Evolutionary conservation across 23 red algal genomes (phyloP), one percentile per base, ranked within the genome.

Genomic region (Pyropia yezoensis): DNA sequence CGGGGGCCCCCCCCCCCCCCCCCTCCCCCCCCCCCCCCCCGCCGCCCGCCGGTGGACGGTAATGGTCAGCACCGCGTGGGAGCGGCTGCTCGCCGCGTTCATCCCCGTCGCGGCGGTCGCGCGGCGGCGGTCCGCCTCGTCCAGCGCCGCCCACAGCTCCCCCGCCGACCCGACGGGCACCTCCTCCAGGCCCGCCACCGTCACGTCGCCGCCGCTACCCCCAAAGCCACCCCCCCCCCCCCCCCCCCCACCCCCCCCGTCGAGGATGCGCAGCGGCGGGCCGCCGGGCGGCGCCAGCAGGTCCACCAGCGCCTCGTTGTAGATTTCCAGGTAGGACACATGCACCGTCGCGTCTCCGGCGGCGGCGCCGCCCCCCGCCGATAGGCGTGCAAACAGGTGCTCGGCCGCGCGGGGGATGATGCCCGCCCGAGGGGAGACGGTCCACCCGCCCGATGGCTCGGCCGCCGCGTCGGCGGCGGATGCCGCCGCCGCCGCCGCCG

Each of bases 111-210:
- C 83, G 18, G 83, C 94, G 12, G 78, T 85, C n/a, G 30, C 30
- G 3, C 30, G 30, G 3, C 30, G 30, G 3, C 30, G 30, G 30
- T 33, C 30, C 30, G 30, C 30, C 54, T 87, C 79, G 62, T 98
- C 86, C 71, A 98, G 73, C 27, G 90, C 71, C 7, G 70, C 82
- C 49, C 87, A 90, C 45, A 98, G 80, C 52, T 98, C 86, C 65
- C 81, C 55, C 63, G 90, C 94, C 27, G 52, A 69, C 12, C 82
- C 57, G 32, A 98, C 94, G 17, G 84, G 74, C 27, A 88, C 69
- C 49, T 98, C 94, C 53, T 90, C 86, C 24, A 98, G 77, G 7
- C 94, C 94, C 61, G 79, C 69, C 30, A 98, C 94, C 79, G 91
- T 91, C 2, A 80, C 87, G 49, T 86, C 94, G 52, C 79, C 85